phyloP scores from a whole-genome alignment of 2,329 filamentous ascomycete species.

The Nothophaeocryptopus gaeumannii region DNA sequence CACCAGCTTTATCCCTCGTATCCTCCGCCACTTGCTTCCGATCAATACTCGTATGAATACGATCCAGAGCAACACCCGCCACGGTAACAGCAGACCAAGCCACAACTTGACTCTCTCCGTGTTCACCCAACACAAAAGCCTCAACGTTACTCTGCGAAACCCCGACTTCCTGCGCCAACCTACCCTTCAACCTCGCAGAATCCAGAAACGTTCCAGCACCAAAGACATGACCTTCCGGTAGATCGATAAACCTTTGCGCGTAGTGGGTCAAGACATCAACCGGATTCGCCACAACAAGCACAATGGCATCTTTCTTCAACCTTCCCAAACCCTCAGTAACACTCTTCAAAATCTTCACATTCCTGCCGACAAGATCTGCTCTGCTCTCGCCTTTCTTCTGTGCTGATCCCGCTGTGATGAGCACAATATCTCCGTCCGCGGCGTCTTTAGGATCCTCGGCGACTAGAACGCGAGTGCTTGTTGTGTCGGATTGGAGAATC shows the following conservation, averaged over 20 bases:
- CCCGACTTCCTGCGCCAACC: conserved; percentile 41
- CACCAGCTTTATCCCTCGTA: conserved; percentile 48
- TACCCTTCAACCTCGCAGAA: conserved; percentile 48
- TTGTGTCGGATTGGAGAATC: conserved; percentile 45
- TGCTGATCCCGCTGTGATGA: conserved; percentile 56
- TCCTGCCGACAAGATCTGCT: conserved; percentile 48
- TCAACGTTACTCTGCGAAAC: conserved; percentile 41
- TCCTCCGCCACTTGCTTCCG: conserved; percentile 41
- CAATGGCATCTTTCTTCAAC: conserved; percentile 47
- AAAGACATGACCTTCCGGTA: conserved; percentile 51
- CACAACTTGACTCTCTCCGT: conserved; percentile 50
- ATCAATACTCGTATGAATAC: conserved; percentile 34
- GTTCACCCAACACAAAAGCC: conserved; percentile 50
- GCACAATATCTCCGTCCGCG: conserved; percentile 53
- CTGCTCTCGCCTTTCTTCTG: conserved; percentile 48
- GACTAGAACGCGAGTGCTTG: conserved; percentile 44
- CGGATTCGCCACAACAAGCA: conserved; percentile 55
- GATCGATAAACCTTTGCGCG: conserved; percentile 46
- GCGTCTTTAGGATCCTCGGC: conserved; percentile 48
- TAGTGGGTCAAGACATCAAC: conserved; percentile 56
- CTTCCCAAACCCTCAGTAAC: conserved; percentile 51
- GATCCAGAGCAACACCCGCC: conserved; percentile 41
- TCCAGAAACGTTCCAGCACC: conserved; percentile 56
- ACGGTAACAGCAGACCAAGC: conserved; percentile 48
- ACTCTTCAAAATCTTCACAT: conserved; percentile 48